phyloP scores from a whole-genome alignment of 1,284 basidiomycete genomes.

The Mycosarcoma maydis region DNA sequence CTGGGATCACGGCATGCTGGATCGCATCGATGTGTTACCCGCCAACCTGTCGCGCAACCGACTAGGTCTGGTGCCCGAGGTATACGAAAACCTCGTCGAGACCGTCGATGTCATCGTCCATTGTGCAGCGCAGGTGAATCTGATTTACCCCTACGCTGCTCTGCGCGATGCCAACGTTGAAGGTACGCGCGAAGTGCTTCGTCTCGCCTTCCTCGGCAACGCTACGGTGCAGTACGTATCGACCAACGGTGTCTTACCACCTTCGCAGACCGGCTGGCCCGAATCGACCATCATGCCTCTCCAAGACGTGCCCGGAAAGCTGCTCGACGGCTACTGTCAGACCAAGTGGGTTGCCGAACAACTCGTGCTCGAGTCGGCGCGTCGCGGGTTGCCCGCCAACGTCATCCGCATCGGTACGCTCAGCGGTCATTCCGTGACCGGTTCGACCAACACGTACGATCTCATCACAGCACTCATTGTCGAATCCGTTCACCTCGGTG shows the following conservation, averaged over 20 bases:
- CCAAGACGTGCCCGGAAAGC: slow-evolving; percentile 61
- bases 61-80: slow-evolving; percentile 56
- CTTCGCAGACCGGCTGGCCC: slow-evolving; percentile 59
- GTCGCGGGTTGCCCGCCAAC: slow-evolving; percentile 63
- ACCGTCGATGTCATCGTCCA: slow-evolving; percentile 63
- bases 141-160: slow-evolving; percentile 67
- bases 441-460: slow-evolving; percentile 65
- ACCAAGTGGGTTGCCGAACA: slow-evolving; percentile 68
- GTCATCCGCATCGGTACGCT: slow-evolving; percentile 66
- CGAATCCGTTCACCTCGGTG: slow-evolving; percentile 63
- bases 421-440: slow-evolving; percentile 62
- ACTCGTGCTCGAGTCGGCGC: slow-evolving; percentile 60
- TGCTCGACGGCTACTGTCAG: slow-evolving; percentile 67
- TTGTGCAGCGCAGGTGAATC: slow-evolving; percentile 66
- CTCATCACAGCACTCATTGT: slow-evolving; percentile 64
- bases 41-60: slow-evolving; percentile 60
- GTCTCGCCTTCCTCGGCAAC: slow-evolving; percentile 63
- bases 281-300: slow-evolving; percentile 58
- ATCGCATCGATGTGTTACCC: slow-evolving; percentile 64
- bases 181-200: slow-evolving; percentile 67
- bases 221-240: slow-evolving; percentile 66
- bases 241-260: slow-evolving; percentile 66
- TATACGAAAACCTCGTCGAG: slow-evolving; percentile 56
- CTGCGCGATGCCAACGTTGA: slow-evolving; percentile 65
- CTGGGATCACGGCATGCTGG: slow-evolving; percentile 61